A percentile compares a stretch with the other conserved stretches of the same genome.
These are phyloP conservation scores for Penicillium steckii DNA, from an alignment of 495 filamentous ascomycete genomes.

Conservation along the genomic window DNA sequence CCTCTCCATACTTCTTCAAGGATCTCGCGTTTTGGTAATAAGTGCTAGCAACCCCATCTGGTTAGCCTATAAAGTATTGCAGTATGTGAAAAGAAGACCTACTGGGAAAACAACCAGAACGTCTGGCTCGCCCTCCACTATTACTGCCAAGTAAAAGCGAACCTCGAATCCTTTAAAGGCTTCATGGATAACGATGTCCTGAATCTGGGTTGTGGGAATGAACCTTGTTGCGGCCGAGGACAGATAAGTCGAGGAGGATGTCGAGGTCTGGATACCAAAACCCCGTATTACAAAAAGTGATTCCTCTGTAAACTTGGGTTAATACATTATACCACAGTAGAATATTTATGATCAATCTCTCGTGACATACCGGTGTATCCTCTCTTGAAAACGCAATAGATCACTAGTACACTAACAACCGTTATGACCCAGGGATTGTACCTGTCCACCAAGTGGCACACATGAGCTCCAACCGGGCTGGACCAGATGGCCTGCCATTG, in stretches of 20 bases:
- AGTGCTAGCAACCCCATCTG: conserved; percentile 36
- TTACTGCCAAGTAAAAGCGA: conserved; percentile 81
- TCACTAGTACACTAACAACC: conserved; percentile 28
- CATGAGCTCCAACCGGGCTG: conserved; percentile 24
- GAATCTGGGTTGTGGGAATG: conserved; percentile 88
- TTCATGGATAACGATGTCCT: conserved; percentile 92
- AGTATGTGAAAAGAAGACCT: conserved; percentile 17
- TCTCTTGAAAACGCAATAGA: conserved; percentile 50
- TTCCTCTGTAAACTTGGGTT: conserved; percentile 57
- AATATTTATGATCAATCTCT: not conserved
- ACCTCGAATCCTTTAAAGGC: conserved; percentile 94
- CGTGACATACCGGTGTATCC: conserved; percentile 45
- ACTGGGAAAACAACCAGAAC: conserved; percentile 92
- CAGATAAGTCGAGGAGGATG: conserved; percentile 62
- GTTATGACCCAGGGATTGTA: conserved; percentile 32
- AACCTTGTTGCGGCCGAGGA: conserved; percentile 72
- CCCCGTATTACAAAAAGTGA: conserved; percentile 84
- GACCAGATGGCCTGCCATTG: conserved; percentile 36
- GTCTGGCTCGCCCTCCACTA: conserved; percentile 86
- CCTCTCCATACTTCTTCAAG: conserved; percentile 88
- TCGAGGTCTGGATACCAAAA: conserved; percentile 86
- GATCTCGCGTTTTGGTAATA: conserved; percentile 67
- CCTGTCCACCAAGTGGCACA: conserved; percentile 35
- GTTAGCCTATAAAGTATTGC: conserved; percentile 7
- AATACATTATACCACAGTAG: conserved; percentile 21